A percentile compares a stretch with the other conserved stretches of the same genome.
These are phyloP conservation scores for Arthroderma sp. DNA, from an alignment of 2,329 filamentous ascomycete genomes.

Conservation along the genomic window DNA sequence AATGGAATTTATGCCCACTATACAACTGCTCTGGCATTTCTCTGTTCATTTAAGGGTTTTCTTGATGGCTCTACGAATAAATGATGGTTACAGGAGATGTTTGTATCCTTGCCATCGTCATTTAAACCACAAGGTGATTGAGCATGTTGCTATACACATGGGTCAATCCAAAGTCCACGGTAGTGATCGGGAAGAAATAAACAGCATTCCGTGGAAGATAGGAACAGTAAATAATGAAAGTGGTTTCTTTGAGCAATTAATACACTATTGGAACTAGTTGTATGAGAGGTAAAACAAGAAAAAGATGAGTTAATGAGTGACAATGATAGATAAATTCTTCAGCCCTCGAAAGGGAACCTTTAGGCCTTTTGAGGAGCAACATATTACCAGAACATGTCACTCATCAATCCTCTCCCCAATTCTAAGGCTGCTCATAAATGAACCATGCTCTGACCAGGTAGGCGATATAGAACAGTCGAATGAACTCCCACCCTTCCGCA, in stretches of 20 bases:
- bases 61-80: neutral
- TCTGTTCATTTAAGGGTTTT: neutral
- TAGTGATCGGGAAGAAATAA: neutral
- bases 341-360: neutral
- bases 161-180: neutral
- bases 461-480: neutral
- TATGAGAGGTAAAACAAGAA: neutral
- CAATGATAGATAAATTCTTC: neutral
- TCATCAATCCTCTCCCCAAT: too few relatives aligned
- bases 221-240: neutral
- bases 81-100: neutral
- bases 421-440: neutral
- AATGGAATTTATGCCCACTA: conserved; percentile 8
- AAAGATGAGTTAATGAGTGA: neutral
- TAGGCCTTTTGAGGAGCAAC: too few relatives aligned
- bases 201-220: neutral
- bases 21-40: neutral
- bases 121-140: neutral
- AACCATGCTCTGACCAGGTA: neutral
- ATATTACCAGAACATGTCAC: neutral
- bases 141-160: neutral
- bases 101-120: neutral
- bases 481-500: neutral
- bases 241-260: neutral
- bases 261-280: neutral